Evolutionary conservation across 192 early-diverging fungal genomes (phyloP).

Genomic region (Backusella psychrophila): DNA sequence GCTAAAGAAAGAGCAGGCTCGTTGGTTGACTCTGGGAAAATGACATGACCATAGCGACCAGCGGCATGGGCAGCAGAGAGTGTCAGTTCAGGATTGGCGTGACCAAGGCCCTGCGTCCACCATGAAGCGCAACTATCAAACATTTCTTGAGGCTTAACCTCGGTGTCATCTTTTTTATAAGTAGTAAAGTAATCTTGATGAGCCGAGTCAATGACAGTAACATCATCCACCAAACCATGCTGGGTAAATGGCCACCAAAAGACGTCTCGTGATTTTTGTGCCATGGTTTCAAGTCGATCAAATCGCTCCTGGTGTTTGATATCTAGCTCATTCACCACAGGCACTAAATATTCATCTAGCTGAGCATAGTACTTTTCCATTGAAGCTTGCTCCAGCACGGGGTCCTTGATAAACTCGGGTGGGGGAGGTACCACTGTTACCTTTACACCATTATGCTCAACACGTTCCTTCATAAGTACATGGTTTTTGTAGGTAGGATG

Average conservation of each 20-base stretch:
- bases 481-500: slow-evolving; percentile 58
- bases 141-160: slow-evolving; percentile 38
- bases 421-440: slow-evolving; percentile 49
- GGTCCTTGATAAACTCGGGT: slow-evolving; percentile 35
- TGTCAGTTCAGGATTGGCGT: slow-evolving; percentile 59
- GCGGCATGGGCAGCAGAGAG: slow-evolving; percentile 63
- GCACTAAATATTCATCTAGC: slow-evolving; percentile 41
- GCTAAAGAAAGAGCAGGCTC: slow-evolving; percentile 64
- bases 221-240: slow-evolving; percentile 50
- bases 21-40: slow-evolving; percentile 71
- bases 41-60: slow-evolving; percentile 78
- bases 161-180: slow-evolving; percentile 27
- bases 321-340: slow-evolving; percentile 47
- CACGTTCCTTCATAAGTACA: slow-evolving; percentile 37
- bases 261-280: slow-evolving; percentile 38
- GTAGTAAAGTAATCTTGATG: slow-evolving; percentile 61
- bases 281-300: slow-evolving; percentile 55
- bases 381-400: slow-evolving; percentile 44
- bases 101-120: slow-evolving; percentile 83
- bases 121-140: slow-evolving; percentile 79
- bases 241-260: slow-evolving; percentile 89
- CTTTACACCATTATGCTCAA: slow-evolving; percentile 24
- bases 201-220: slow-evolving; percentile 77
- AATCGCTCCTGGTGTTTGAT: slow-evolving; percentile 49
- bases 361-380: slow-evolving; percentile 60